These are phyloP conservation scores for Hypoxylon subgilvum DNA, from an alignment of 495 filamentous ascomycete genomes.

Conservation along the genomic window DNA sequence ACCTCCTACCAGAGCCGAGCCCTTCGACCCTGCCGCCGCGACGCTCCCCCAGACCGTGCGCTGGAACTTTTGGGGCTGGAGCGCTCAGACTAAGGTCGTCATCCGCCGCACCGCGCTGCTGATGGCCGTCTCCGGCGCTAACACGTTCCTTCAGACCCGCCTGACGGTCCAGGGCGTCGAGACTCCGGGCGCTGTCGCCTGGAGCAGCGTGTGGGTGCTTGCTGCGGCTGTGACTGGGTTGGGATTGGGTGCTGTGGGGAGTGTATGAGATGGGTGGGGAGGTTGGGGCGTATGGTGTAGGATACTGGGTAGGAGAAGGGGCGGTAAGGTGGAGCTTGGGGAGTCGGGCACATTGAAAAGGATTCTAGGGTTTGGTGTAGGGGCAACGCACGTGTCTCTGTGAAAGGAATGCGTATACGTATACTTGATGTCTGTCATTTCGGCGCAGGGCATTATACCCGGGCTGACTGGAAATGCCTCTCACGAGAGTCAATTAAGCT, in stretches of 20 bases:
- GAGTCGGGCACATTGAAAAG: background rate
- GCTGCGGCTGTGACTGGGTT: slow-evolving; percentile 64
- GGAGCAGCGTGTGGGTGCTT: slow-evolving; percentile 72
- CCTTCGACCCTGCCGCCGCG: slow-evolving; percentile 62
- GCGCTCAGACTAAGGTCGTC: slow-evolving; percentile 67
- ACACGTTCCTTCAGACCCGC: slow-evolving; percentile 69
- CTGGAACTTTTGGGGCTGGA: slow-evolving; percentile 67
- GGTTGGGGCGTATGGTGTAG: slow-evolving; percentile 48
- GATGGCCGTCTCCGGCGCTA: slow-evolving; percentile 59
- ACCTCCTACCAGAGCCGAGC: too few species aligned
- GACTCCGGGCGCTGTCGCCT: slow-evolving; percentile 68
- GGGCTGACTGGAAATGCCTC: too few species aligned
- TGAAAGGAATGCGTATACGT: too few species aligned
- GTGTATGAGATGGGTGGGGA: slow-evolving; percentile 46
- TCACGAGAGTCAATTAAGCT: too few species aligned
- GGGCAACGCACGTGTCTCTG: too few species aligned
- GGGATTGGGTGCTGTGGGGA: slow-evolving; percentile 61
- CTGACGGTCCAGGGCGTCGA: slow-evolving; percentile 71
- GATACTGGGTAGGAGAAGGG: slow-evolving; percentile 5
- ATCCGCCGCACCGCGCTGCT: slow-evolving; percentile 67
- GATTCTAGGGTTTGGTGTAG: background rate
- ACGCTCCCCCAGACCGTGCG: slow-evolving; percentile 64
- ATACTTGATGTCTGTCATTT: too few species aligned
- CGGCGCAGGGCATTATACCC: too few species aligned
- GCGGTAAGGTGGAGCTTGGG: background rate